Evolutionary conservation across 2,329 filamentous ascomycete genomes (phyloP).

Genomic region (Diaporthe citrichinensis): DNA sequence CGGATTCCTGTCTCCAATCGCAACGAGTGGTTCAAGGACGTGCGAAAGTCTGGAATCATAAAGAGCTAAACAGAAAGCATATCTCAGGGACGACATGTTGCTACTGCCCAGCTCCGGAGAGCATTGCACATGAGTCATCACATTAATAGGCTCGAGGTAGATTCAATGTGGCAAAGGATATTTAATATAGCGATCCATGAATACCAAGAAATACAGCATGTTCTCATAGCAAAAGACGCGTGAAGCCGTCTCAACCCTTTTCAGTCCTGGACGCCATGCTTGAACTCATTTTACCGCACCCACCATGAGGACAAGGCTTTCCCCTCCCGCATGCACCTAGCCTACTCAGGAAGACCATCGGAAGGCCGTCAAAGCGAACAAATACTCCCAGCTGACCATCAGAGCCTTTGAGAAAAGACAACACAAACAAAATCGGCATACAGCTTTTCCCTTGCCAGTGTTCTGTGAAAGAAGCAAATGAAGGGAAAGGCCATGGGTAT

Average conservation of each 20-base stretch:
- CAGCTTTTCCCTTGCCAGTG: not conserved
- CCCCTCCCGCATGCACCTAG: not conserved
- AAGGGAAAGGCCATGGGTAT: constrained; percentile 1
- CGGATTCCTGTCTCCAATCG: not conserved
- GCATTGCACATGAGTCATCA: not conserved
- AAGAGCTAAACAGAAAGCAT: not conserved
- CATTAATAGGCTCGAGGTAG: not conserved
- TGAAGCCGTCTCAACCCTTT: not conserved
- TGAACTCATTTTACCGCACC: not conserved
- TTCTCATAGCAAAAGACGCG: not conserved
- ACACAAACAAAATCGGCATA: not conserved
- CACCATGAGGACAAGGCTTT: not conserved
- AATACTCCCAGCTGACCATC: not conserved
- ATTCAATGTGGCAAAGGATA: not conserved
- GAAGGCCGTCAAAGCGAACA: not conserved
- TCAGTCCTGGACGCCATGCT: constrained; percentile 21
- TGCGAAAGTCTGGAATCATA: not conserved
- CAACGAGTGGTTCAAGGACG: not conserved
- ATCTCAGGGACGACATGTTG: no score
- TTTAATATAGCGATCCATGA: not conserved
- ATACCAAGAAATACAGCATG: not conserved
- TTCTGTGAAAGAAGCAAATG: not conserved
- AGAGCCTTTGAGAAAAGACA: not conserved
- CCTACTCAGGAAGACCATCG: not conserved
- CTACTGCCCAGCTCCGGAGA: no score